Conservation (phyloP, 2,329 filamentous ascomycete species). For the Phyllosticta citrichinensis region DNA sequence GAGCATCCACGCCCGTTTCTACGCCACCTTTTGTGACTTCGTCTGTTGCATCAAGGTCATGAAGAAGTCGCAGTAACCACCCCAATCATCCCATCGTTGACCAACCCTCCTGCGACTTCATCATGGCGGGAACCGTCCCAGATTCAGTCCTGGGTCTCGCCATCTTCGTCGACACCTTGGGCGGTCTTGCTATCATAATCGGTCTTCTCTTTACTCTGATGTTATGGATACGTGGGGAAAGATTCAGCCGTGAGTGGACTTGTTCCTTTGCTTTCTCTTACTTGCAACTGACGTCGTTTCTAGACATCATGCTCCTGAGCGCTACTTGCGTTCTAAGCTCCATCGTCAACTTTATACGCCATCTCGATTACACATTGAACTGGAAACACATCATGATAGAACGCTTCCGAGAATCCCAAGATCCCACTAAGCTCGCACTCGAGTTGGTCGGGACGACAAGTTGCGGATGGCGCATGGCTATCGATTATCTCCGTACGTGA, state of each 20-base stretch:
- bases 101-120: background rate
- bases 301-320: constrained; percentile 8
- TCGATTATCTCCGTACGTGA: constrained; percentile 4
- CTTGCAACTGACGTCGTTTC: background rate
- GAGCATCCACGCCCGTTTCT: background rate
- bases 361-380: constrained; percentile 8
- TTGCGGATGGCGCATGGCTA: constrained; percentile 5
- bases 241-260: background rate
- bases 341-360: background rate
- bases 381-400: constrained; percentile 7
- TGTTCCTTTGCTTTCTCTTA: background rate
- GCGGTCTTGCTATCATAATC: background rate
- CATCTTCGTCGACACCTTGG: constrained; percentile 5
- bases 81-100: background rate
- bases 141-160: constrained; percentile 5
- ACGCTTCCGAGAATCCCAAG: background rate
- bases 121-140: constrained; percentile 1
- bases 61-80: background rate
- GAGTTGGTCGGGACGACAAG: constrained; percentile 2
- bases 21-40: background rate
- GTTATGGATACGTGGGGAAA: constrained; percentile 7
- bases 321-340: constrained; percentile 1
- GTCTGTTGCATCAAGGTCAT: background rate
- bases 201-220: constrained; percentile 4
- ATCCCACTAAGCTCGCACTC: background rate